phyloP scores from a whole-genome alignment of 768 basidiomycete species.

The Boletus reticuloceps region DNA sequence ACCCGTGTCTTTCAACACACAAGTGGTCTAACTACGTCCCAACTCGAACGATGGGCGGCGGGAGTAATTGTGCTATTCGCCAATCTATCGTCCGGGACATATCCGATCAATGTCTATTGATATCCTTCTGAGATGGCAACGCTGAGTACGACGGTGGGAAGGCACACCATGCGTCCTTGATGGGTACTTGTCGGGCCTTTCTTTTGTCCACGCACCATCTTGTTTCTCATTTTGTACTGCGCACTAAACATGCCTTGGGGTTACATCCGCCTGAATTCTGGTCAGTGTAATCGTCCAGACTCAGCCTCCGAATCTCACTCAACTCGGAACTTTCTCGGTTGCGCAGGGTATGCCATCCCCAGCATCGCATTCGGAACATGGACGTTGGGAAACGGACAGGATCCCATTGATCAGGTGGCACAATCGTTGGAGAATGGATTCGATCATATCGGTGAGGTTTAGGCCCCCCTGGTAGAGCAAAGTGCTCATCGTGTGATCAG shows the following conservation, averaged over 20 bases:
- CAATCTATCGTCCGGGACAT: no score
- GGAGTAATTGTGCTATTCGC: no score
- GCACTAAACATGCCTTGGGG: constrained; percentile 55
- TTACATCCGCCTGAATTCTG: constrained; percentile 56
- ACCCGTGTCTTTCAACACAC: no score
- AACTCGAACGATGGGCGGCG: no score
- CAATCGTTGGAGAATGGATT: constrained; percentile 63
- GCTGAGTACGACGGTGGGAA: no score
- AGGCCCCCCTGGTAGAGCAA: neutral
- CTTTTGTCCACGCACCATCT: no score
- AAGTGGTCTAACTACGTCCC: no score
- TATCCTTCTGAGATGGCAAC: no score
- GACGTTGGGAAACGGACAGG: constrained; percentile 56
- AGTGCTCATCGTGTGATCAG: constrained; percentile 28
- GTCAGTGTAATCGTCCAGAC: constrained; percentile 29
- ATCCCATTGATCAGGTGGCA: constrained; percentile 51
- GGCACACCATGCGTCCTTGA: no score
- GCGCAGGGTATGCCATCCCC: constrained; percentile 42
- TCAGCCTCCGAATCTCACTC: neutral
- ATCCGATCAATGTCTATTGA: no score
- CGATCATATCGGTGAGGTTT: constrained; percentile 53
- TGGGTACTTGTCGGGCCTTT: no score
- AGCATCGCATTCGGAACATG: constrained; percentile 67
- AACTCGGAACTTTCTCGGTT: neutral
- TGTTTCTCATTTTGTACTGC: no score